Base-by-base conservation (phyloP, 75 land plant species). In the Pinus tabuliformis region DNA sequence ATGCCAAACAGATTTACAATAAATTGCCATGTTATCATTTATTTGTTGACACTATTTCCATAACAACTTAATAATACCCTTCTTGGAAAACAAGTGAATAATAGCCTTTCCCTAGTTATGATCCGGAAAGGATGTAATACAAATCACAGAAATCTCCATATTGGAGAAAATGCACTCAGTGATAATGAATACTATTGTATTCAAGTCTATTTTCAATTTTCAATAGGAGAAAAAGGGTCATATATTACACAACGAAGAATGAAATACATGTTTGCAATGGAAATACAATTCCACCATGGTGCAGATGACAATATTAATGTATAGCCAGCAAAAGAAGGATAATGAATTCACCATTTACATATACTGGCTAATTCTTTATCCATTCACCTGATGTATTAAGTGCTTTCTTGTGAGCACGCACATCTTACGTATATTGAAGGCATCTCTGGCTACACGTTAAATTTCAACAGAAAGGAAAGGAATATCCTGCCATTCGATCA, bases 381-480 rank as follows among this genome's bases (percentile, higher is more conserved):
- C 45, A 66, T 39, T 66, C 37, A 66, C 70, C 36, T 45, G 42
- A 68, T 30, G 20, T 42, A 12, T 68, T 39, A 37, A 39, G 20
- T 4, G 11, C 72, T 12, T 62, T 39, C 42, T 68, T 68, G 72
- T 68, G 49, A 42, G 45, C 12, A 18, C 45, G 8, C 54, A 49
- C 54, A 49, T 68, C 21, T 42, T 42, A 42, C 42, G 36, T 5
- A 68, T 37, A n/a, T 68, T 18, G 13, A 68, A 8, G 16, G 72
- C 72, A 68, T 42, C 72, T 68, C 49, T 42, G 52, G 72, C 54
- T 68, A 39, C 52, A 68, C 17, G 39, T 39, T 68, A 14, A 7
- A 68, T 3, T 6, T 68, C 71, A 68, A 68, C 72, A 42, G 52
- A 20, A 68, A 11, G 7, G 49, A 17, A 20, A 20, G 49, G 9